Conservation (phyloP, 2,329 filamentous ascomycete species). For the Elsinoe necatrix region DNA sequence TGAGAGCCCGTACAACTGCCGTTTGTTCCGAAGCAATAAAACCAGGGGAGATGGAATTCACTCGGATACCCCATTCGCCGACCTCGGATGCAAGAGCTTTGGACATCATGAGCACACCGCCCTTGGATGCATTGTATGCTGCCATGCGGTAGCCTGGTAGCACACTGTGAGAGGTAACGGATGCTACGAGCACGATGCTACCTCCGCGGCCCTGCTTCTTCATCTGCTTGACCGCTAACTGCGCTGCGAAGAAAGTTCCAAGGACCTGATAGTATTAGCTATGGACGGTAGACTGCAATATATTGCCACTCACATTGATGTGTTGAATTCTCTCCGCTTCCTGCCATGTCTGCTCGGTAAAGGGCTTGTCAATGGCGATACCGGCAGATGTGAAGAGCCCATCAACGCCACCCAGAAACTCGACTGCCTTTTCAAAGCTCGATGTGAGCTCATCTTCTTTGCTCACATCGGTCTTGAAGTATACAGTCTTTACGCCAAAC, state of each 20-base stretch:
- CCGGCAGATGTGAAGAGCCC: slow-evolving; percentile 27
- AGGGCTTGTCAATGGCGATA: slow-evolving; percentile 29
- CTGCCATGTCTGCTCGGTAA: slow-evolving; percentile 31
- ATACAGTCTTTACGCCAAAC: slow-evolving; percentile 51
- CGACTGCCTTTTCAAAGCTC: slow-evolving; percentile 21
- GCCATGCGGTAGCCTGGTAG: slow-evolving; percentile 27
- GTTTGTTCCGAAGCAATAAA: slow-evolving; percentile 22
- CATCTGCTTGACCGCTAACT: slow-evolving; percentile 44
- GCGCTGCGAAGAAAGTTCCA: slow-evolving; percentile 40
- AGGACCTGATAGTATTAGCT: not conserved
- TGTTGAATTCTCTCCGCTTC: slow-evolving; percentile 19
- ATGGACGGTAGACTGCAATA: not conserved
- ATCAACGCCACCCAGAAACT: slow-evolving; percentile 22
- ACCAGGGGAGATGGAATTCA: slow-evolving; percentile 22
- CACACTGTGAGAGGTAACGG: slow-evolving; percentile 41
- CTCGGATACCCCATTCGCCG: slow-evolving; percentile 48
- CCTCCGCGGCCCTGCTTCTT: slow-evolving; percentile 28
- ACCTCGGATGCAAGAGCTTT: slow-evolving; percentile 61
- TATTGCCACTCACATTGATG: slow-evolving; percentile 30
- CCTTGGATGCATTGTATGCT: slow-evolving; percentile 69
- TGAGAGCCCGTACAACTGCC: slow-evolving; percentile 18
- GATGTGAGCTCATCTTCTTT: slow-evolving; percentile 2
- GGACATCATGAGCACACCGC: slow-evolving; percentile 63
- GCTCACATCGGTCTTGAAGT: slow-evolving; percentile 34
- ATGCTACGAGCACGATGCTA: slow-evolving; percentile 47